phyloP scores from a whole-genome alignment of 495 filamentous ascomycete species.

The Elasticomyces elasticus region DNA sequence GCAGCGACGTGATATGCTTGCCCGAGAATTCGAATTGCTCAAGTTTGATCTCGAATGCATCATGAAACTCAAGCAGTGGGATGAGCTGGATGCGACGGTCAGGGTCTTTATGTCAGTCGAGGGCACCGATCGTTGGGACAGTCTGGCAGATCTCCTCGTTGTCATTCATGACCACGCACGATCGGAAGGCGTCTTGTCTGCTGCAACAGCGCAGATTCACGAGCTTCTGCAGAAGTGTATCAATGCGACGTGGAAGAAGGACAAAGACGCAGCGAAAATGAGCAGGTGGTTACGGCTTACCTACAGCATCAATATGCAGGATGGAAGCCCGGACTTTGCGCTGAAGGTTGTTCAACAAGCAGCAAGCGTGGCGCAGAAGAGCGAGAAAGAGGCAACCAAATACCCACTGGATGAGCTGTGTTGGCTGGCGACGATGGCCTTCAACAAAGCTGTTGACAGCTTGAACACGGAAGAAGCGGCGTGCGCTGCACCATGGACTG shows the following conservation, averaged over 20 bases:
- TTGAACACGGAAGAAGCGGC: constrained; percentile 48
- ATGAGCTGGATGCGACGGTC: constrained; percentile 51
- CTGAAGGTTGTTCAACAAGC: constrained; percentile 32
- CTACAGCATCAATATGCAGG: constrained; percentile 51
- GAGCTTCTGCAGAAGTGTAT: constrained; percentile 44
- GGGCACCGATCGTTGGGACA: constrained; percentile 24
- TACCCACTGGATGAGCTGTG: constrained; percentile 66
- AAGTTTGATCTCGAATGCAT: constrained; percentile 71
- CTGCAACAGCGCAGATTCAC: constrained; percentile 4
- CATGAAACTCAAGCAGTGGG: constrained; percentile 55
- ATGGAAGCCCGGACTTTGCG: constrained; percentile 25
- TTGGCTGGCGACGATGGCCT: constrained; percentile 63
- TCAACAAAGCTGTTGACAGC: constrained; percentile 68
- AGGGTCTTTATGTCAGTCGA: constrained; percentile 36
- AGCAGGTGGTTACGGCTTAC: constrained; percentile 65
- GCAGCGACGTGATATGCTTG: constrained; percentile 8
- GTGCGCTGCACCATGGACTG: constrained; percentile 8
- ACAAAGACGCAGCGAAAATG: constrained; percentile 44
- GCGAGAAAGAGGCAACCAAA: constrained; percentile 18
- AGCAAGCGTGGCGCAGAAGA: constrained; percentile 24
- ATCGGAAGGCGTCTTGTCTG: constrained; percentile 7
- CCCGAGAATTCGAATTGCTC: constrained; percentile 43
- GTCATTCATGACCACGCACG: constrained; percentile 21
- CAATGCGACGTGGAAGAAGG: constrained; percentile 48
- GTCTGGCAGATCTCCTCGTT: constrained; percentile 31